phyloP scores from a whole-genome alignment of 2,329 filamentous ascomycete genomes.

The Botrytis deweyae region DNA sequence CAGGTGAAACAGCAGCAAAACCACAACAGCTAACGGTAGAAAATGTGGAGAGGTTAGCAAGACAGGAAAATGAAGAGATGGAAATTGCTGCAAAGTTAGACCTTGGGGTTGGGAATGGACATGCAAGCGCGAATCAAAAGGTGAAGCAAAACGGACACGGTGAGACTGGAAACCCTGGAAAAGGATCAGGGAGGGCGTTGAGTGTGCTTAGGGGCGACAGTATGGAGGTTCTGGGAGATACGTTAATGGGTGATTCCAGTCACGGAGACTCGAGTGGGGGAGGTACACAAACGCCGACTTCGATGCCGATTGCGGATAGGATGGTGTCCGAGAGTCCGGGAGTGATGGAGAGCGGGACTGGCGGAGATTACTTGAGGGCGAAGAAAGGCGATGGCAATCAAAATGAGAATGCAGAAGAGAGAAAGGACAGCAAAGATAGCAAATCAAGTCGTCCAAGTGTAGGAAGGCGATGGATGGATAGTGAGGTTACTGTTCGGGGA shows the following conservation, averaged over 20 bases:
- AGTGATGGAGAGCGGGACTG: not conserved
- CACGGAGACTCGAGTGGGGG: not conserved
- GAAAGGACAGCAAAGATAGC: conserved; percentile 24
- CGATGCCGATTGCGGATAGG: not conserved
- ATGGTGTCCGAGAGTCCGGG: not conserved
- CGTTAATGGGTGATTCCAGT: not conserved
- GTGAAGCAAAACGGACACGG: not conserved
- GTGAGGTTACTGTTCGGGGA: conserved; percentile 14
- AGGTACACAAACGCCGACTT: not conserved
- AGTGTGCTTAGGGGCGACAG: not conserved
- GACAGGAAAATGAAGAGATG: conserved; percentile 26
- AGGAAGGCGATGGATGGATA: conserved; percentile 19
- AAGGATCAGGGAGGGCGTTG: not conserved
- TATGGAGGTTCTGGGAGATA: not conserved
- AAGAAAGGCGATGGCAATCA: conserved; percentile 10
- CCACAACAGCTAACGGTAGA: conserved; percentile 53
- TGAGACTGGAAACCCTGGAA: not conserved
- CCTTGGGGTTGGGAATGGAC: not conserved
- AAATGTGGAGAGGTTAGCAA: conserved; percentile 51
- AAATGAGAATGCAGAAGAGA: conserved; percentile 23
- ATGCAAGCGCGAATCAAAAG: not conserved
- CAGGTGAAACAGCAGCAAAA: not conserved
- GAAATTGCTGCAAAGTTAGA: not conserved
- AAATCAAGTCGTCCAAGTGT: conserved; percentile 6
- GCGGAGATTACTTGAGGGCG: not conserved